A percentile compares a stretch with the other conserved stretches of the same genome.
Conservation (phyloP, 2,329 filamentous ascomycete genomes). For the Phialophora tarda region DNA sequence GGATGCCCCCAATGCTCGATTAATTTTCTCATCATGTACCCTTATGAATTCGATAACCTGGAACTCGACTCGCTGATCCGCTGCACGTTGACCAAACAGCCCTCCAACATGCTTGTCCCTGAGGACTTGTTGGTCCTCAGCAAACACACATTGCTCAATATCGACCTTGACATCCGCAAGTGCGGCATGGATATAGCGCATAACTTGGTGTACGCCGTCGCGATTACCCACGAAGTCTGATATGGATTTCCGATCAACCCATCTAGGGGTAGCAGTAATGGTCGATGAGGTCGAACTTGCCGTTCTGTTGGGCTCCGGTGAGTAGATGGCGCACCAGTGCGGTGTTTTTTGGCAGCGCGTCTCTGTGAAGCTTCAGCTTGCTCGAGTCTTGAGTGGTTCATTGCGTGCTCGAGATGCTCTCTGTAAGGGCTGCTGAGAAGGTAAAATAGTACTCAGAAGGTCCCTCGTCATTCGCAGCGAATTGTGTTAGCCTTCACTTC, state of each 20-base stretch:
- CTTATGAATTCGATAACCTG: conserved; percentile 4
- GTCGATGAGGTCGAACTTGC: conserved; percentile 2
- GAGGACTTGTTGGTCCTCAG: conserved; percentile 5
- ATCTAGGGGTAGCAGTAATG: background rate
- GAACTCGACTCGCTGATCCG: background rate
- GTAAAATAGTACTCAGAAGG: no score
- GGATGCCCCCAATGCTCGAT: conserved; percentile 8
- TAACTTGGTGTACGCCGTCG: background rate
- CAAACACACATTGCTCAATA: background rate
- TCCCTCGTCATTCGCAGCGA: no score
- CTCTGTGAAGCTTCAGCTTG: no score
- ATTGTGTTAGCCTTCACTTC: no score
- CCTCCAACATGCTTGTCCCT: conserved; percentile 1
- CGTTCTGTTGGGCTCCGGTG: background rate
- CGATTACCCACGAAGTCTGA: background rate
- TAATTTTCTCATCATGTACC: background rate
- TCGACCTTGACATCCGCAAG: conserved; percentile 4
- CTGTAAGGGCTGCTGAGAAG: no score
- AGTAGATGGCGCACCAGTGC: background rate
- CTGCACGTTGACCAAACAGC: background rate
- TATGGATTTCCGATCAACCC: background rate
- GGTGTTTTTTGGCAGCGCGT: background rate
- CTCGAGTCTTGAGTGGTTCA: no score
- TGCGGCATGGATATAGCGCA: background rate
- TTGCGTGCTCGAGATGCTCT: no score